Evolutionary conservation across 129 eudicot species (phyloP).

Genomic region (Flaveria sonorensis): DNA sequence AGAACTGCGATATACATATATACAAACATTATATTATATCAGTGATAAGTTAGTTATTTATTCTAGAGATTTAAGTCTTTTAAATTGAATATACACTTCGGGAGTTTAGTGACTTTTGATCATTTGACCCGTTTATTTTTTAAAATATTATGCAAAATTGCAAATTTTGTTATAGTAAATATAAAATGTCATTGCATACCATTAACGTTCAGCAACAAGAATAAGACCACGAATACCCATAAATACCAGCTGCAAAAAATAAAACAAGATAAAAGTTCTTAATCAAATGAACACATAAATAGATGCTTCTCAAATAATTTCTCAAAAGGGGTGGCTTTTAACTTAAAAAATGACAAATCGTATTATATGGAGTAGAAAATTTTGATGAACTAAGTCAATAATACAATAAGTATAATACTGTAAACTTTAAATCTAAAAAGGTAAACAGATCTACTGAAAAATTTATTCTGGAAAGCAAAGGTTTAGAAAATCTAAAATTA

Average conservation of each 20-base stretch:
- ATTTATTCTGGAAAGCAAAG: neutral
- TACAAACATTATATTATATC: too few relatives aligned
- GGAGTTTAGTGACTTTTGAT: too few relatives aligned
- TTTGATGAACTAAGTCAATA: neutral
- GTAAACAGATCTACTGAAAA: too few relatives aligned
- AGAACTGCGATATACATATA: too few relatives aligned
- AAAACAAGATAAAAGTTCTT: neutral
- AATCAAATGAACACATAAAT: neutral
- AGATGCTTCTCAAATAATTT: neutral
- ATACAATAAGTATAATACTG: neutral
- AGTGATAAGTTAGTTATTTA: too few relatives aligned
- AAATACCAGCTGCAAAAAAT: slow-evolving; percentile 75
- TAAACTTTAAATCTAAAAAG: too few relatives aligned
- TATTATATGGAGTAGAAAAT: neutral
- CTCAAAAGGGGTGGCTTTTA: neutral
- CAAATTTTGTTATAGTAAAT: too few relatives aligned
- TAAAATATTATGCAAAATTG: too few relatives aligned
- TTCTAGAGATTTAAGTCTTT: too few relatives aligned
- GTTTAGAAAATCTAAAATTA: neutral
- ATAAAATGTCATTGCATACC: slow-evolving; percentile 46
- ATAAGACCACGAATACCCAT: slow-evolving; percentile 68
- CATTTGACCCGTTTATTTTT: too few relatives aligned
- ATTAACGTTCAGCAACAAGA: slow-evolving; percentile 67
- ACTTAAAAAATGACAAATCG: neutral
- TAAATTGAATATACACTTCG: too few relatives aligned